Evolutionary conservation across 2,329 filamentous ascomycete genomes (phyloP).

Genomic region (Diaporthe australafricana): DNA sequence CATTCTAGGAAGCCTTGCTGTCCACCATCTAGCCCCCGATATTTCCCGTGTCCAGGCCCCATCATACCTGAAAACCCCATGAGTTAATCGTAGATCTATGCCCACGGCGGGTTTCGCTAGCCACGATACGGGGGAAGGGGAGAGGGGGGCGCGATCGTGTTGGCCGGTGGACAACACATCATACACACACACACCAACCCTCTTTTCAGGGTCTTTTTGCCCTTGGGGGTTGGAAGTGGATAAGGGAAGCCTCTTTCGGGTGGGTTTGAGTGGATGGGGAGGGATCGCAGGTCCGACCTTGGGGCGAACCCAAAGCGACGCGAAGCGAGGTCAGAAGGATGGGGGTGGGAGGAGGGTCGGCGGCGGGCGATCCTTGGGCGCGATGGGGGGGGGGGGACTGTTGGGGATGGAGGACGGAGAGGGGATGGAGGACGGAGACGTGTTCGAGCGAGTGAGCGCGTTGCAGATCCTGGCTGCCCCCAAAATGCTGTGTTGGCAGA

Average conservation of each 20-base stretch:
- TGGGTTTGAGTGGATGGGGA: constrained; percentile 6
- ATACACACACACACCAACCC: neutral
- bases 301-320: constrained; percentile 7
- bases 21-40: neutral
- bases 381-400: neutral
- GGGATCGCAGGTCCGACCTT: constrained; percentile 1
- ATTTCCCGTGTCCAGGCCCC: neutral
- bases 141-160: neutral
- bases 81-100: constrained; percentile 26
- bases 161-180: constrained; percentile 6
- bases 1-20: neutral
- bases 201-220: constrained; percentile 5
- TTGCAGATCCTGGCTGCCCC: constrained; percentile 19
- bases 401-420: neutral
- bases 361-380: neutral
- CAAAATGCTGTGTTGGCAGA: constrained; percentile 15
- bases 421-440: neutral
- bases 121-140: neutral
- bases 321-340: constrained; percentile 2
- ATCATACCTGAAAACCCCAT: constrained; percentile 2
- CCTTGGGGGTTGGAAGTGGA: neutral
- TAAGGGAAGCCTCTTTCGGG: neutral
- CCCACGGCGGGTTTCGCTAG: neutral
- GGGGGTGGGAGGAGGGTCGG: neutral
- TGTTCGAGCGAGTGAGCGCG: neutral